Conservation (phyloP, 768 basidiomycete species). For the Phaeolepiota aurea region DNA sequence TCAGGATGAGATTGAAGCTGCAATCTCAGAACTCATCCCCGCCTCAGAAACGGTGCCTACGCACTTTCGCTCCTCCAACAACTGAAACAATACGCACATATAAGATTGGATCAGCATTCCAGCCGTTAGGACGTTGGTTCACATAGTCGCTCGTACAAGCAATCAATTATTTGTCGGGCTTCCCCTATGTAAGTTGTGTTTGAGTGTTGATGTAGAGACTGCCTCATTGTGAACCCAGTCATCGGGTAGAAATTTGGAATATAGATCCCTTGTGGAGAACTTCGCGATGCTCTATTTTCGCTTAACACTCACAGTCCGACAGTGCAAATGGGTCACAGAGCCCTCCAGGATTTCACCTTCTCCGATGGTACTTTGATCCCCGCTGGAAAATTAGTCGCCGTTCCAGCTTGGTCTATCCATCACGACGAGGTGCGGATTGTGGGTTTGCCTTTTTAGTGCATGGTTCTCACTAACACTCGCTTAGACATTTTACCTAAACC, state of each 20-base stretch:
- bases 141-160: conserved; percentile 25
- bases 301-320: neutral
- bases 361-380: conserved; percentile 19
- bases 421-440: conserved; percentile 11
- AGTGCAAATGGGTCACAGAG: conserved; percentile 16
- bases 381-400: conserved; percentile 14
- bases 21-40: conserved; percentile 25
- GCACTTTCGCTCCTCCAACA: neutral
- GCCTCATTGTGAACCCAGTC: too few relatives aligned
- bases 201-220: too few relatives aligned
- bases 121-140: conserved; percentile 12
- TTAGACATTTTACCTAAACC: conserved; percentile 29
- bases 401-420: conserved; percentile 14
- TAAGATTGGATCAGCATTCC: conserved; percentile 28
- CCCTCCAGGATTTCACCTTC: conserved; percentile 17
- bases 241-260: conserved; percentile 15
- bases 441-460: neutral
- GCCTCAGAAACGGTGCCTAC: conserved; percentile 6
- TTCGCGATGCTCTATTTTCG: conserved; percentile 6
- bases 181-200: conserved; percentile 16
- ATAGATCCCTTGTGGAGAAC: conserved; percentile 13
- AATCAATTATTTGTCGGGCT: conserved; percentile 35
- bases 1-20: conserved; percentile 24
- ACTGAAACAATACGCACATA: too few relatives aligned
- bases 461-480: neutral